A percentile compares a stretch with the other conserved stretches of the same genome.
These are phyloP conservation scores for Cyberlindnera japonica DNA, from an alignment of 805 yeast genomes.

Conservation along the genomic window DNA sequence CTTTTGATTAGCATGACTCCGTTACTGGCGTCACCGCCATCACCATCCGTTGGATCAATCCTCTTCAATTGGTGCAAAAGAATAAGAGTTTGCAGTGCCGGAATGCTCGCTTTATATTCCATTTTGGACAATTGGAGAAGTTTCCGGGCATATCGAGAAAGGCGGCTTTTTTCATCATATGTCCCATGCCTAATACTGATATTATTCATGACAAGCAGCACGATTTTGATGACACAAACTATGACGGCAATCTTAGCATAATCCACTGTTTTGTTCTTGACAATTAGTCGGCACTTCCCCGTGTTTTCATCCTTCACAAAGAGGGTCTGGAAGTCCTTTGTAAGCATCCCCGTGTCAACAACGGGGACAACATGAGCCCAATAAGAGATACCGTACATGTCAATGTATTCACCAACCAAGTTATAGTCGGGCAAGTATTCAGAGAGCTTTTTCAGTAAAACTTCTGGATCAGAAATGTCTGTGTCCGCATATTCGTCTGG, in stretches of 20 bases:
- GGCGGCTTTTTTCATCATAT: constrained; percentile 17
- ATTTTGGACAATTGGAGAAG: constrained; percentile 16
- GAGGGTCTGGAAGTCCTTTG: constrained; percentile 18
- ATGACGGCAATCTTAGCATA: too few species aligned
- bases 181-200: constrained; percentile 1
- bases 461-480: constrained; percentile 9
- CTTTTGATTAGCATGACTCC: constrained; percentile 14
- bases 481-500: constrained; percentile 10
- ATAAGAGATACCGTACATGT: constrained; percentile 17
- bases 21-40: constrained; percentile 25
- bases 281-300: constrained; percentile 9
- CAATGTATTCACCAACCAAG: constrained; percentile 13
- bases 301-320: constrained; percentile 9
- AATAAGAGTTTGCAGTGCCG: constrained; percentile 23
- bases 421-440: constrained; percentile 22
- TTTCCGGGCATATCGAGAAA: constrained; percentile 15
- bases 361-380: constrained; percentile 17
- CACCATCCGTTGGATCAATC: constrained; percentile 21
- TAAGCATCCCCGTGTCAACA: constrained; percentile 12
- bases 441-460: constrained; percentile 13
- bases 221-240: too few species aligned
- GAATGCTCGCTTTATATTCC: constrained; percentile 15
- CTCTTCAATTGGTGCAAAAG: constrained; percentile 15
- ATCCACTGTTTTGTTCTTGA: constrained; percentile 15
- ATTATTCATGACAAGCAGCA: too few species aligned